phyloP scores from a whole-genome alignment of 2,329 filamentous ascomycete genomes.

The Aspergillus sp. region DNA sequence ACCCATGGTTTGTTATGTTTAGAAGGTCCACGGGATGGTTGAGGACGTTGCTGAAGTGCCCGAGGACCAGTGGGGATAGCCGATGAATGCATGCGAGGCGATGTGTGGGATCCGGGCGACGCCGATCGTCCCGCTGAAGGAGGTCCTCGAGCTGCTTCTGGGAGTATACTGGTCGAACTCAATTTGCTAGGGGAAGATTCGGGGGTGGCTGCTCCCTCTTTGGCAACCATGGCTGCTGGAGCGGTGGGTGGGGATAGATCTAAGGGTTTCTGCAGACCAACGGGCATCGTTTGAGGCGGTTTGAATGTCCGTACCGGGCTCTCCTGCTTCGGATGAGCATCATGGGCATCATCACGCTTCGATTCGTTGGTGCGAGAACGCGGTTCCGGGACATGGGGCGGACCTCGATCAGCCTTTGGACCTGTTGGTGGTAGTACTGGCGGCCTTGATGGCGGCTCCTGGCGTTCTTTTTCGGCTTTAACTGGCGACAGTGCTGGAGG shows the following conservation, averaged over 20 bases:
- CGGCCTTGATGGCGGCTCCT: conserved; percentile 19
- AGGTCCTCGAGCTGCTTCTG: conserved; percentile 24
- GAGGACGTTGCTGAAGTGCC: conserved; percentile 36
- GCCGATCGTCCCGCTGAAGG: conserved; percentile 26
- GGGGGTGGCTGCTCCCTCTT: conserved; percentile 20
- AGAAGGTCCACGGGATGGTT: conserved; percentile 29
- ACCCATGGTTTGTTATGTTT: conserved; percentile 42
- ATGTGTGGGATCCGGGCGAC: conserved; percentile 36
- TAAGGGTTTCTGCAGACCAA: conserved; percentile 19
- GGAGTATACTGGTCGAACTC: conserved; percentile 23
- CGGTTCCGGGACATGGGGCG: conserved; percentile 24
- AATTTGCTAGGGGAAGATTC: conserved; percentile 24
- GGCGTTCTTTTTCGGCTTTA: conserved; percentile 25
- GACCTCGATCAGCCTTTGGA: conserved; percentile 42
- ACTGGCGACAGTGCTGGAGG: conserved; percentile 4
- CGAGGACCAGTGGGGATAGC: conserved; percentile 44
- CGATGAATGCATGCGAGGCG: conserved; percentile 36
- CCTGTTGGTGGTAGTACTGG: conserved; percentile 43
- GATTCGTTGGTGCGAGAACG: conserved; percentile 25
- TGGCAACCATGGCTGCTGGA: conserved; percentile 35
- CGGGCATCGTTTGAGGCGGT: conserved; percentile 16
- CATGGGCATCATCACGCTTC: conserved; percentile 22
- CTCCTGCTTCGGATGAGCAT: conserved; percentile 26
- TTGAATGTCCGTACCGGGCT: conserved; percentile 25
- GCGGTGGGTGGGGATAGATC: conserved; percentile 39